Evolutionary conservation across 225 moss, liverwort and hornwort species (phyloP), one percentile per base, ranked within the genome.

Genomic region (Pseudoscleropodium purum): DNA sequence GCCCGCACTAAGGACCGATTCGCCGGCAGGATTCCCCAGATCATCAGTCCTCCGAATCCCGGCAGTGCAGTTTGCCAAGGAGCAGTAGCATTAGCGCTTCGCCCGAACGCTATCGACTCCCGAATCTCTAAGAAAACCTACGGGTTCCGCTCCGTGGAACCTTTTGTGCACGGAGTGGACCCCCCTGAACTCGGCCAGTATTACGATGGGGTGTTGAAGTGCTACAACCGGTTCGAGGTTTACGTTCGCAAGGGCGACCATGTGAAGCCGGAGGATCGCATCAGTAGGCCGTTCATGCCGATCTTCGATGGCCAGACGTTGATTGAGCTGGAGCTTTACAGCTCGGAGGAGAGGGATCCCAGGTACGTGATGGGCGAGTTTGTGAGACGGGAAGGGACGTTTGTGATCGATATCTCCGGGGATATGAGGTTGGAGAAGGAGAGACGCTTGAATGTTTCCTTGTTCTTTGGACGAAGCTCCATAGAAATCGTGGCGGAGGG

Each of bases 21-120:
- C n/a, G 24, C 75, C 2, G 6, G 27, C 5, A 33, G 57, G 21
- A 91, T 97, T 13, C 83, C 61, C 3, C 66, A 89, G 9, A 95
- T 97, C 56, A 82, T 95, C 15, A 90, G 90, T 43, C 96, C 97
- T 19, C 82, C 91, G 1, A 92, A 88, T 39, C 96, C 97, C 5
- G 96, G 97, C 15, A 83, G 90, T 70, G 95, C 95, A 15, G 89
- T 96, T 7, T 92, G 90, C 63, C 91, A 92, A 34, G 96, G 96
- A 34, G 96, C 96, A 15, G 97, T 96, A 3, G n/a, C 76, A 2
- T 89, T 93, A n/a, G 95, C 95, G 25, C 67, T 93, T 11, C 10
- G 81, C 77, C 87, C 93, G 3, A 87, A 74, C 21, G 65, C 91
- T 4, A 86, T 96, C 14, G 75, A 89, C 54, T 95, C 97, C 9